Conservation (phyloP, 2,329 filamentous ascomycete species). For the Talaromyces sp. region DNA sequence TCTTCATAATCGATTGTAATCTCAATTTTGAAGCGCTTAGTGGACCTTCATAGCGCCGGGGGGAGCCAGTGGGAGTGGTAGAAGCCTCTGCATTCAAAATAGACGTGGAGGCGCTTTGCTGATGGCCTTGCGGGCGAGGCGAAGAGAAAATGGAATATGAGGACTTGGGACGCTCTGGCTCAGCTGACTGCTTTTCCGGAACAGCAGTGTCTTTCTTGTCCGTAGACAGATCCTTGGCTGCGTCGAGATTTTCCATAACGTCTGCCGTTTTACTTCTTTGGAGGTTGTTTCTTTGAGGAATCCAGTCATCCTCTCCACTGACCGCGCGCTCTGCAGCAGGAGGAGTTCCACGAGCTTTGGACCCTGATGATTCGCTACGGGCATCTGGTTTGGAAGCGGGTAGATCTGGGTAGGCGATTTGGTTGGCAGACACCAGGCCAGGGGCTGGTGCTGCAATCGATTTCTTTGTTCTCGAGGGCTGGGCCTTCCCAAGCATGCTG, state of each 20-base stretch:
- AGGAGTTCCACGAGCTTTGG: constrained; percentile 25
- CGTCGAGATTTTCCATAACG: constrained; percentile 56
- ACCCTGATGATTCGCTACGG: constrained; percentile 26
- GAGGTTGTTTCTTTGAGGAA: constrained; percentile 55
- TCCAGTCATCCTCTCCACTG: constrained; percentile 61
- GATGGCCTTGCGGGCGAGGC: constrained; percentile 52
- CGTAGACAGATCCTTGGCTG: constrained; percentile 29
- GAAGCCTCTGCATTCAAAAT: constrained; percentile 56
- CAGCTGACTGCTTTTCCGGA: constrained; percentile 17
- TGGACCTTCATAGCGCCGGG: constrained; percentile 69
- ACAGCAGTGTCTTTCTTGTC: constrained; percentile 13
- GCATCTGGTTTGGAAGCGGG: constrained; percentile 31
- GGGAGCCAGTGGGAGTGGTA: constrained; percentile 62
- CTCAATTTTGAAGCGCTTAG: constrained; percentile 92
- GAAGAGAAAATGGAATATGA: constrained; percentile 64
- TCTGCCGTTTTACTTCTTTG: constrained; percentile 65
- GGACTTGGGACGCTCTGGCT: constrained; percentile 62
- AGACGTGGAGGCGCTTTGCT: constrained; percentile 65
- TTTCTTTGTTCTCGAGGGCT: constrained; percentile 49
- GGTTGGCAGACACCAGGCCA: constrained; percentile 27
- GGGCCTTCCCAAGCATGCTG: constrained; percentile 67
- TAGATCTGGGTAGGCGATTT: constrained; percentile 42
- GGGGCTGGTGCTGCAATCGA: constrained; percentile 43
- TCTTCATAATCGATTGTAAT: constrained; percentile 86
- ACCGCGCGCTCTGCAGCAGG: constrained; percentile 24